phyloP scores from a whole-genome alignment of 176 grass and related monocot genomes.

The Oryza glumipatula region DNA sequence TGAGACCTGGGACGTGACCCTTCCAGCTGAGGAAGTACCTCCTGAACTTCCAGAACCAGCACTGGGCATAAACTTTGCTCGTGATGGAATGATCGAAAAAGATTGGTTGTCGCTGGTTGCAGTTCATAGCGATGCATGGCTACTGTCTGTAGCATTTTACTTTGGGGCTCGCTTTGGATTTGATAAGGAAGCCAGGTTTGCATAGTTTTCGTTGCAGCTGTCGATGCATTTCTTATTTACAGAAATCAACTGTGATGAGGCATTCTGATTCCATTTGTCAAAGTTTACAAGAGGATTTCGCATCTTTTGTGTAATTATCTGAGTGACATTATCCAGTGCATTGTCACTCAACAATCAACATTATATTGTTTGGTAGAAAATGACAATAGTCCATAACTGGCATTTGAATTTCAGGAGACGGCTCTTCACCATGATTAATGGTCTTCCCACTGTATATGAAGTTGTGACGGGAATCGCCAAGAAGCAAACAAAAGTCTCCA shows the following conservation, averaged over 20 bases:
- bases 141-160: slow-evolving; percentile 81
- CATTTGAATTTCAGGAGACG: slow-evolving; percentile 67
- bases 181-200: slow-evolving; percentile 81
- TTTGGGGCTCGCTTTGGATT: slow-evolving; percentile 77
- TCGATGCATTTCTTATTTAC: neutral
- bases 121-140: slow-evolving; percentile 89
- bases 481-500: slow-evolving; percentile 64
- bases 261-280: neutral
- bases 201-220: slow-evolving; percentile 2
- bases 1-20: slow-evolving; percentile 77
- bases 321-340: slow-evolving; percentile 9
- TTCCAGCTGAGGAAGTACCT: slow-evolving; percentile 84
- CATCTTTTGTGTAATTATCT: slow-evolving; percentile 22
- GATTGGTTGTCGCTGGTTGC: slow-evolving; percentile 84
- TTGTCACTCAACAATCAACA: neutral
- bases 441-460: slow-evolving; percentile 85
- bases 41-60: slow-evolving; percentile 84
- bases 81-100: slow-evolving; percentile 75
- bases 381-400: slow-evolving; percentile 20
- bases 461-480: slow-evolving; percentile 69
- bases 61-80: slow-evolving; percentile 93
- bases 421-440: slow-evolving; percentile 81
- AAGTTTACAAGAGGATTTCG: slow-evolving; percentile 22
- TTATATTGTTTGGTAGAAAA: neutral
- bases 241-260: neutral